These are phyloP conservation scores for Prunus mongolica DNA, from an alignment of 306 rosid genomes.

Conservation along the genomic window DNA sequence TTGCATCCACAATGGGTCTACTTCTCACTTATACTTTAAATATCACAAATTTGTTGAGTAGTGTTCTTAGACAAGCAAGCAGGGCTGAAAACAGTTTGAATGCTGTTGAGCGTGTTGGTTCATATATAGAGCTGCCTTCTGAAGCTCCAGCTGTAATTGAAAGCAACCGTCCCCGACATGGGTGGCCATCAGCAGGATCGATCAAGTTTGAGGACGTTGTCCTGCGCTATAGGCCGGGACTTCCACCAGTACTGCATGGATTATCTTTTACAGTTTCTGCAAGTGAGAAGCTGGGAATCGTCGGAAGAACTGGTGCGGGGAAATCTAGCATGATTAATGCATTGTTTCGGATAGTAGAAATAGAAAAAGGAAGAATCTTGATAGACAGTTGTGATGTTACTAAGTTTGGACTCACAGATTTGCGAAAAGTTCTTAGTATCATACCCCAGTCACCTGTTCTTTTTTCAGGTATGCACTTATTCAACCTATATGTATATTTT, in stretches of 20 bases:
- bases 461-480: conserved; percentile 62
- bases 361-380: conserved; percentile 62
- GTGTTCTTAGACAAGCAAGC: conserved; percentile 81
- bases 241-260: conserved; percentile 81
- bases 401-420: conserved; percentile 65
- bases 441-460: conserved; percentile 91
- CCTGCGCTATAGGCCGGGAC: conserved; percentile 83
- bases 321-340: conserved; percentile 95
- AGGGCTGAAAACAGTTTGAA: conserved; percentile 79
- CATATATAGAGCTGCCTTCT: conserved; percentile 61
- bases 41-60: conserved; percentile 69
- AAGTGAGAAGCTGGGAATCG: conserved; percentile 82
- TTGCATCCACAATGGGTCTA: conserved; percentile 86
- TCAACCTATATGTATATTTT: background rate
- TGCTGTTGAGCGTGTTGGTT: conserved; percentile 82
- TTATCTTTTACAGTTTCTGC: conserved; percentile 59
- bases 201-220: conserved; percentile 74
- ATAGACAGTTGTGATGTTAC: conserved; percentile 69
- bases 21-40: conserved; percentile 82
- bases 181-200: conserved; percentile 82
- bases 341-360: conserved; percentile 75
- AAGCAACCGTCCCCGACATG: conserved; percentile 63
- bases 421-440: conserved; percentile 72
- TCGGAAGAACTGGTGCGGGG: conserved; percentile 98
- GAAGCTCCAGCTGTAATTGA: conserved; percentile 70